These are phyloP conservation scores for Nosema muscidifuracis DNA, from an alignment of 371 early-diverging fungal genomes.

Conservation along the genomic window DNA sequence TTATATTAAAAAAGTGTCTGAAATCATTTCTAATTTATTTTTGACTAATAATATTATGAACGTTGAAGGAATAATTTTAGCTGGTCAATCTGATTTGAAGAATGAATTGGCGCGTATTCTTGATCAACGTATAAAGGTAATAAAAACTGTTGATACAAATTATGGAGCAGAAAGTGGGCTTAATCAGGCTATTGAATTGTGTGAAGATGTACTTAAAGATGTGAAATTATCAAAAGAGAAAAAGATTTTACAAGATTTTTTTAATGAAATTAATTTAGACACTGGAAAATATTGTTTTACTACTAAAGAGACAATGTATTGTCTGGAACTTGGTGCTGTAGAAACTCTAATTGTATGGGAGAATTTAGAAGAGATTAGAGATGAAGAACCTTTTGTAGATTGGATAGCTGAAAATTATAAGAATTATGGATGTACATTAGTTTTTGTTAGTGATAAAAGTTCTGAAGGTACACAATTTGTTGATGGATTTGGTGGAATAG, in stretches of 20 bases:
- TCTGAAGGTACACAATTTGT: conserved; percentile 97
- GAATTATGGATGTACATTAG: conserved; percentile 81
- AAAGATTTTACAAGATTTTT: conserved; percentile 84
- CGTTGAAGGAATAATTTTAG: conserved; percentile 82
- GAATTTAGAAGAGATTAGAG: conserved; percentile 72
- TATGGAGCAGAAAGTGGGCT: conserved; percentile 99
- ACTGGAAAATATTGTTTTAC: conserved; percentile 93
- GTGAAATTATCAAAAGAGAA: conserved; percentile 97
- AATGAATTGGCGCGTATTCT: conserved; percentile 82
- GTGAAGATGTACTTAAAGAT: conserved; percentile 80
- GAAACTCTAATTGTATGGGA: conserved; percentile 95
- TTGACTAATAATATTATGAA: conserved; percentile 82
- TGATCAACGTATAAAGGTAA: conserved; percentile 79
- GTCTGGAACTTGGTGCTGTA: conserved; percentile 85
- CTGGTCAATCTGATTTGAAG: conserved; percentile 97
- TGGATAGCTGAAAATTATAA: conserved; percentile 97
- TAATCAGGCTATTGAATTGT: conserved; percentile 93
- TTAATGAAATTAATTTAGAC: conserved; percentile 88
- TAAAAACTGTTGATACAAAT: conserved; percentile 88
- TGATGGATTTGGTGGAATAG: conserved; percentile 97
- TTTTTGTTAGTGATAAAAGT: conserved; percentile 90
- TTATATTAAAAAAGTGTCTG: conserved; percentile 95
- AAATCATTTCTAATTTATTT: conserved; percentile 80
- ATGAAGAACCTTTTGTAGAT: conserved; percentile 76
- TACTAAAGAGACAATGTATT: conserved; percentile 87